Percentiles rank a stretch among this genome's conserved stretches.
Evolutionary conservation across 768 basidiomycete species (phyloP).

Genomic region (Tylopilus felleus): DNA sequence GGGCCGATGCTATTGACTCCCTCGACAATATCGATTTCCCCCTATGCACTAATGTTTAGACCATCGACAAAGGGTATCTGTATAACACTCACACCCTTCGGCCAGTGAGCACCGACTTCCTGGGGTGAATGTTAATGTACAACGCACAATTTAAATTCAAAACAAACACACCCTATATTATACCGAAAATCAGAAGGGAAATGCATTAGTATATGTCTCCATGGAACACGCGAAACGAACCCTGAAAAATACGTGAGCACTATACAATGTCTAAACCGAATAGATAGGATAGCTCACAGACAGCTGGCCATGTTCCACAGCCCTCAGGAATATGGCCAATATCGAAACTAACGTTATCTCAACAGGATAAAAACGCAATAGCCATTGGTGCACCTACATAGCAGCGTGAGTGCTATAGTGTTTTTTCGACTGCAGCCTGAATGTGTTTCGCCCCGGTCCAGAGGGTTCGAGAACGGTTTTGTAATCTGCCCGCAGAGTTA

Average conservation of each 20-base stretch:
- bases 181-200: background rate
- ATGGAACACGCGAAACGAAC: conserved; percentile 17
- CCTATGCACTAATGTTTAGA: conserved; percentile 10
- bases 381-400: conserved; percentile 18
- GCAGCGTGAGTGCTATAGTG: conserved; percentile 34
- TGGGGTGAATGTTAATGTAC: conserved; percentile 7
- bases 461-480: conserved; percentile 28
- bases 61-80: background rate
- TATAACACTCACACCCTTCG: conserved; percentile 13
- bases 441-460: conserved; percentile 36
- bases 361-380: background rate
- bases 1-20: conserved; percentile 32
- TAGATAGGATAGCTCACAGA: conserved; percentile 26
- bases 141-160: background rate
- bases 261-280: background rate
- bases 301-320: conserved; percentile 39
- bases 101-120: conserved; percentile 30
- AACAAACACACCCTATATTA: conserved; percentile 22
- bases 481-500: conserved; percentile 33
- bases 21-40: conserved; percentile 34
- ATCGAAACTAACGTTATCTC: conserved; percentile 27
- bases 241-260: conserved; percentile 15
- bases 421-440: conserved; percentile 32
- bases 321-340: conserved; percentile 37
- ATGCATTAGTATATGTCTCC: background rate